phyloP scores from a whole-genome alignment of 1,139 yeast genomes.

The Debaryomycetaceae sp. region DNA sequence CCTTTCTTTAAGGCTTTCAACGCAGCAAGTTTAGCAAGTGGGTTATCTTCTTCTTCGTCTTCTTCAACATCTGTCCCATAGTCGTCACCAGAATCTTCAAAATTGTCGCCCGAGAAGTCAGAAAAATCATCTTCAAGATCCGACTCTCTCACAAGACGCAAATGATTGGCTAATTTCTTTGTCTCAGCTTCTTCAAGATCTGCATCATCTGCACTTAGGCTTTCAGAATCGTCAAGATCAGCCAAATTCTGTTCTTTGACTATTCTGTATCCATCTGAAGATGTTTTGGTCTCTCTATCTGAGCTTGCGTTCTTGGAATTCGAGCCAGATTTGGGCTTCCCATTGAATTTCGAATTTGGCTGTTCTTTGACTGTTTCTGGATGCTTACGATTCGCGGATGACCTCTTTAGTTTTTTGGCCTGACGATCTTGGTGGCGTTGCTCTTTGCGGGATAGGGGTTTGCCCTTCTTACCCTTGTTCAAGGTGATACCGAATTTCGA shows the following conservation, averaged over 20 bases:
- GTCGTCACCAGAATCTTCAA: neutral
- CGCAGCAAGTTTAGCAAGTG: too few species aligned
- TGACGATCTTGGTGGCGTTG: constrained; percentile 45
- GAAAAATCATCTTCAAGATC: constrained; percentile 3
- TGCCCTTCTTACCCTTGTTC: constrained; percentile 17
- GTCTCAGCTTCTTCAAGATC: constrained; percentile 3
- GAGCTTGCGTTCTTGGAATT: constrained; percentile 4
- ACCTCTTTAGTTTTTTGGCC: constrained; percentile 36
- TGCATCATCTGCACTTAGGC: constrained; percentile 6
- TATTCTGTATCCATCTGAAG: constrained; percentile 8
- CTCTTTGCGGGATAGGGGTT: constrained; percentile 38
- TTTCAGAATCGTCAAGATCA: constrained; percentile 5
- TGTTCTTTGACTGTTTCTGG: neutral
- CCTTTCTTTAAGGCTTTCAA: too few species aligned
- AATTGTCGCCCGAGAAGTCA: constrained; percentile 2
- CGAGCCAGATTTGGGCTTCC: constrained; percentile 1
- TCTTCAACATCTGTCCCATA: constrained; percentile 1
- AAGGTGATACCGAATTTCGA: constrained; percentile 9
- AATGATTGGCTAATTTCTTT: neutral
- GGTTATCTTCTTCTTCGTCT: constrained; percentile 6
- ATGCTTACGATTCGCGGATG: neutral
- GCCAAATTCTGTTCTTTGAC: constrained; percentile 18
- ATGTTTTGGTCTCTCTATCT: constrained; percentile 3
- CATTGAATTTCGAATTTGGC: constrained; percentile 1
- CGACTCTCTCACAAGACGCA: constrained; percentile 1